Conservation (phyloP, 352 stramenopile genomes). For the Globisporangium megalacanthum region DNA sequence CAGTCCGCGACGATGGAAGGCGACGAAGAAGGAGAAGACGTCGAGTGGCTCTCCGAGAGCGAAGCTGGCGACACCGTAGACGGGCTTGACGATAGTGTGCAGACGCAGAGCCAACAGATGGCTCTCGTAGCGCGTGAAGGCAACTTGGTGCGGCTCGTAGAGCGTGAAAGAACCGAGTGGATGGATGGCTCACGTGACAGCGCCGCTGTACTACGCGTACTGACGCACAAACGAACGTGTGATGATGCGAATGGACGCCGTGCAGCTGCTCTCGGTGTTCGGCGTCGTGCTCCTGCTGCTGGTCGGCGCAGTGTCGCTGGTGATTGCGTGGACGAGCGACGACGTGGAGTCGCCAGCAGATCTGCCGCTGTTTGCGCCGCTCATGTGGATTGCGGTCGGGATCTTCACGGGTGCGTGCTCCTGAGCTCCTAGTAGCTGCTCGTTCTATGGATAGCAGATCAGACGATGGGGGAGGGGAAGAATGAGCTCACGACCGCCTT, state of each 20-base stretch:
- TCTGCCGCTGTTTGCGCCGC: constrained; percentile 69
- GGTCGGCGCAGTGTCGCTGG: constrained; percentile 49
- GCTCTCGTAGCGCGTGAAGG: constrained; percentile 31
- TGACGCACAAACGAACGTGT: neutral
- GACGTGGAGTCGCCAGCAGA: constrained; percentile 33
- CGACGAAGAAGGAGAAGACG: constrained; percentile 20
- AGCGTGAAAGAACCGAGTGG: neutral
- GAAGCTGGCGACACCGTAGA: constrained; percentile 24
- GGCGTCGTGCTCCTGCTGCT: constrained; percentile 64
- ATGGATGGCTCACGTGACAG: neutral
- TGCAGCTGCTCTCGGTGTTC: constrained; percentile 62
- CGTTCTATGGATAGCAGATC: neutral
- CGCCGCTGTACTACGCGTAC: neutral
- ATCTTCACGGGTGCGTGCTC: constrained; percentile 53
- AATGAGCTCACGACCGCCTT: neutral
- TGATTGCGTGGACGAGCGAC: constrained; percentile 54
- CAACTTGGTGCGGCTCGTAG: constrained; percentile 36
- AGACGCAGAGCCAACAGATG: constrained; percentile 31
- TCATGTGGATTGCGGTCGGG: constrained; percentile 76
- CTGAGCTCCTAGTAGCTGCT: no score
- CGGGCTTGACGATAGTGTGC: constrained; percentile 17
- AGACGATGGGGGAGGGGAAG: no score
- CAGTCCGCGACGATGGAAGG: constrained; percentile 6
- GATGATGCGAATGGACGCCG: neutral
- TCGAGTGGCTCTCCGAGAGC: constrained; percentile 38